Base-by-base conservation (phyloP, 2,329 filamentous ascomycete species). In the Claviceps citrina region DNA sequence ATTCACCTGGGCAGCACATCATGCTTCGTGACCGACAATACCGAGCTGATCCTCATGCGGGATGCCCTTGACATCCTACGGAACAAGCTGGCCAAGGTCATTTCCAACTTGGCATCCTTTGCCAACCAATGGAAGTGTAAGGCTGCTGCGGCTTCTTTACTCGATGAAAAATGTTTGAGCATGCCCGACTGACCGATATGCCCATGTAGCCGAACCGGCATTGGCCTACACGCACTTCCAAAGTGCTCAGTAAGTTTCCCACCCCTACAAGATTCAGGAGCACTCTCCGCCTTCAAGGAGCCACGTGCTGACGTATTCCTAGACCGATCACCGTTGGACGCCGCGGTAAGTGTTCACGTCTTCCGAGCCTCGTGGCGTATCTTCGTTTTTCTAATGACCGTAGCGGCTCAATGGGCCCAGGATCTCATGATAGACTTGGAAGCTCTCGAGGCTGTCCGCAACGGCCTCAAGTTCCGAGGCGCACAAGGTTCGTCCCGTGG, bases 221-320 rank as follows among this genome's bases (percentile, higher is more conserved):
- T 70, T 91, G 4, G 81, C 73, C 7, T 91, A 81, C 62, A 93
- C 84, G 7, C 82, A 89, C 58, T 67, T 76, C 34, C 77, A 83
- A 57, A 65, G 73, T 7, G 74, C 70, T 3, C 70, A 75, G 51
- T 38, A 34, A 38, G 40, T 38, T 24, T 15, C 28, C 22, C 28
- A 22, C 26, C 28, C 20, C 32, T n/a, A 26, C 22, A 26, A 26
- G n/a, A 18, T 9, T 20, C 13, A 25, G 13, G 15, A 15, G n/a
- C 27, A 22, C 15, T n/a, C 18, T 42, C 19, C 31, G 31, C 26
- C 18, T n/a, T 18, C 6, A 8, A 8, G 10, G 10, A 10, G 5
- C 20, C 12, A 30, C 20, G 4, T 39, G 39, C 38, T 44, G 27
- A 31, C 38, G 39, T 34, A 32, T 31, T 25, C 38, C 38, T 6